Evolutionary conservation across 345 rosid genomes (phyloP).

Genomic region (Ricinus communis): DNA sequence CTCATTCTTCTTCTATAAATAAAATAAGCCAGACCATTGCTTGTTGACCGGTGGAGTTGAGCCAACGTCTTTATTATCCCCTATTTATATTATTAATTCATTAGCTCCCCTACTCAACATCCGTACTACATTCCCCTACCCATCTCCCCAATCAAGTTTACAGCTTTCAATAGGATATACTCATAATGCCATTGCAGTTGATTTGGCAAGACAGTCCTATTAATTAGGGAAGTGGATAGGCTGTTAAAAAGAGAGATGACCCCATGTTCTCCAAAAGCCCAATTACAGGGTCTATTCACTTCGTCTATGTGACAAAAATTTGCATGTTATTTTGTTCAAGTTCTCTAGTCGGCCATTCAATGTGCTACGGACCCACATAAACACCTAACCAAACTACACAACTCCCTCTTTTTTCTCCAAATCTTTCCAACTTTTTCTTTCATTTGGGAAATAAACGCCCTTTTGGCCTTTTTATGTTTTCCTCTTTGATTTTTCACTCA

Average conservation of each 20-base stretch:
- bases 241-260: not conserved
- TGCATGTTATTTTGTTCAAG: conserved; percentile 23
- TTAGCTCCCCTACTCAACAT: no score
- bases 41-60: no score
- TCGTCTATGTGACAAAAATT: conserved; percentile 22
- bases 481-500: not conserved
- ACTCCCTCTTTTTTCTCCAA: conserved; percentile 8
- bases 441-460: not conserved
- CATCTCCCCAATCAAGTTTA: no score
- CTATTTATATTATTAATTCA: no score
- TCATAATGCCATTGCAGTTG: no score
- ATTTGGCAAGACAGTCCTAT: conserved; percentile 12
- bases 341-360: conserved; percentile 26
- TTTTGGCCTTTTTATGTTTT: not conserved
- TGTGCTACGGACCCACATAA: conserved; percentile 21
- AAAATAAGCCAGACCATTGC: no score
- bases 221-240: not conserved
- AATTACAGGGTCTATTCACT: not conserved
- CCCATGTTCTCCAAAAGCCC: not conserved
- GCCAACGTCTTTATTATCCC: no score
- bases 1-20: no score
- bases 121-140: no score
- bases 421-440: not conserved
- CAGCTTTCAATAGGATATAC: no score
- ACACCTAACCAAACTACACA: conserved; percentile 28